Base-by-base conservation (phyloP, 106 monocot species). In the Agapanthus africanus region DNA sequence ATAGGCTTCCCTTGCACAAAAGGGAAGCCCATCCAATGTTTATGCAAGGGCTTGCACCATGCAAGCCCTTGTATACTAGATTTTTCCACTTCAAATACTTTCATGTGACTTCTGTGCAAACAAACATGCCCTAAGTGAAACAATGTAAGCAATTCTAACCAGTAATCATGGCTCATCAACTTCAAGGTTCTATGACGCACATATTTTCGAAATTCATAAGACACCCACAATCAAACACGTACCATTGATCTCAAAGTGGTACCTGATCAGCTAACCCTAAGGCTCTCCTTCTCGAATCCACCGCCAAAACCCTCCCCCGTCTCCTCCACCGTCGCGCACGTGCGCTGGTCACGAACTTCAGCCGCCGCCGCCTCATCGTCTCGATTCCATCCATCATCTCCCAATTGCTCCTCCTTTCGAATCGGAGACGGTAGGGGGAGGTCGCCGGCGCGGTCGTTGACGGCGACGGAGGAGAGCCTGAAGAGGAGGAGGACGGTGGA, bases 311-410 rank as follows among this genome's bases (percentile, higher is more conserved):
- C 79, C 70, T 74, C 75, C 22, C 93, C 93, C 90, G 90, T 94
- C 75, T 87, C 73, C 73, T 94, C 93, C 40, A 94, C 93, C 11
- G 87, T 87, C 11, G 87, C 93, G 54, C 93, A 93, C 34, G 80
- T 37, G 22, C 51, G 13, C 32, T 41, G 26, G 21, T 7, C 31
- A 15, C 71, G 13, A 40, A 38, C 21, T 14, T 67, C 62, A 6
- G 19, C 31, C 39, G 22, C 35, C n/a, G n/a, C n/a, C 16, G 18
- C 22, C 33, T 16, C 34, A 11, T 7, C 67, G 19, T 34, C 70
- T 44, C 76, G 70, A 0, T 14, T 54, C 14, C 23, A 39, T 7
- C 50, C 35, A 44, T 14, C 40, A 23, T 50, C 19, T 30, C 68
- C 33, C 30, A 44, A 6, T 54, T 52, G 4, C 3, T 5, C 33